Conservation (phyloP, 495 filamentous ascomycete genomes). For the Aspergillus indologenus region DNA sequence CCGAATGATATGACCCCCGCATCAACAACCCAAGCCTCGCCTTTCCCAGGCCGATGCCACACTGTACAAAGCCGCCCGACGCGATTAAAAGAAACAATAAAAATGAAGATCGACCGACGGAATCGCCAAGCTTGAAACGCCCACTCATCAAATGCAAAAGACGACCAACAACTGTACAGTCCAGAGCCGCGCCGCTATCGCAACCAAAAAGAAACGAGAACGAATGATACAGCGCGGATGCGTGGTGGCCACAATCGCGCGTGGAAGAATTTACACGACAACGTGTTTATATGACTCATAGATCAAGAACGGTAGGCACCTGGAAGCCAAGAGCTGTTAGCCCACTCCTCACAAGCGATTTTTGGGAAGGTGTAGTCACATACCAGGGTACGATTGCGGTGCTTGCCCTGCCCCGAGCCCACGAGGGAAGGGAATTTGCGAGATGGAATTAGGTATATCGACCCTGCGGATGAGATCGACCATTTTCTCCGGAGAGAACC, state of each 20-base stretch:
- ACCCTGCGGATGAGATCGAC: slow-evolving; percentile 69
- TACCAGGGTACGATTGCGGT: slow-evolving; percentile 37
- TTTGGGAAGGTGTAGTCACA: slow-evolving; percentile 4
- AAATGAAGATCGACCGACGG: not conserved
- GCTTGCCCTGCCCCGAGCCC: slow-evolving; percentile 29
- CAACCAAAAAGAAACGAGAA: slow-evolving; percentile 4
- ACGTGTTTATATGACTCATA: slow-evolving; percentile 10
- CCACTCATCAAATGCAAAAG: slow-evolving; percentile 23
- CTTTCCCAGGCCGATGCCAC: not conserved
- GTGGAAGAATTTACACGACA: slow-evolving; percentile 1
- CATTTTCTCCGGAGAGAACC: slow-evolving; percentile 67
- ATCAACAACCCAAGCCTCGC: too few relatives aligned
- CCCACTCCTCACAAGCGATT: not conserved
- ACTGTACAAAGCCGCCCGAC: not conserved
- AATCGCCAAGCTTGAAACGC: slow-evolving; percentile 16
- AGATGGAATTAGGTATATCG: slow-evolving; percentile 56
- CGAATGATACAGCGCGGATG: slow-evolving; percentile 3
- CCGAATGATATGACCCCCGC: too few relatives aligned
- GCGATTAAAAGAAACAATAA: slow-evolving; percentile 8
- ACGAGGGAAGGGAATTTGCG: slow-evolving; percentile 43
- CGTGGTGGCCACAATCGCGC: not conserved
- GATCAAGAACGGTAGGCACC: slow-evolving; percentile 34
- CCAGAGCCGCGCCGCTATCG: slow-evolving; percentile 17
- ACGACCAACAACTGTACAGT: slow-evolving; percentile 21
- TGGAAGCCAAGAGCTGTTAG: slow-evolving; percentile 14